Evolutionary conservation across 371 early-diverging fungal species (phyloP).

Genomic region (Nosema granulosis): DNA sequence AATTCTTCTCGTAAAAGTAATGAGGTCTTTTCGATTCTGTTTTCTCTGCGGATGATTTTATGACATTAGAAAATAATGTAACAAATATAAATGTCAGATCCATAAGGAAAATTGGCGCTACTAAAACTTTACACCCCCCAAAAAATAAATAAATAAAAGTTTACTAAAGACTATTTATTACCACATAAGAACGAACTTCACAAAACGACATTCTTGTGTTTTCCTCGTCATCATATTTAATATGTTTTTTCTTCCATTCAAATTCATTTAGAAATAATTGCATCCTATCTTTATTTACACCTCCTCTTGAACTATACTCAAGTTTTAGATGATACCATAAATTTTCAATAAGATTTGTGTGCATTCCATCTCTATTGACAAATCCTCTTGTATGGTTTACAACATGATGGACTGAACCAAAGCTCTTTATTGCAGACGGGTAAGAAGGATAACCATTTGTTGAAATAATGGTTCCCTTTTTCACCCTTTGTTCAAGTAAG

Average conservation of each 20-base stretch:
- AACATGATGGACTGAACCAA: neutral
- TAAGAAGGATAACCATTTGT: conserved; percentile 1
- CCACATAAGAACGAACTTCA: no score
- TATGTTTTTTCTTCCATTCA: conserved; percentile 15
- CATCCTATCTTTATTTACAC: conserved; percentile 5
- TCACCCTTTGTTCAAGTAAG: neutral
- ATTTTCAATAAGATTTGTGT: conserved; percentile 7
- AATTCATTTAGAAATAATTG: neutral
- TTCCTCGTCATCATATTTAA: no score
- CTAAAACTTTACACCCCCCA: no score
- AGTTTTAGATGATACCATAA: conserved; percentile 3
- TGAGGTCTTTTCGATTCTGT: no score
- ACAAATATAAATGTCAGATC: no score
- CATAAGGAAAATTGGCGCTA: no score
- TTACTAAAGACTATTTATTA: no score
- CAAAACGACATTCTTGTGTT: no score
- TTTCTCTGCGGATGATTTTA: no score
- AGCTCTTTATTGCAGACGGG: neutral
- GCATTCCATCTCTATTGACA: neutral
- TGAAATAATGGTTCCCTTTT: neutral
- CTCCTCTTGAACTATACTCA: neutral
- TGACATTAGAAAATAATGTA: no score
- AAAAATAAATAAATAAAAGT: no score
- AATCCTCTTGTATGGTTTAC: neutral
- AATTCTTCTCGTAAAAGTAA: no score